Base-by-base conservation (phyloP, 2,329 filamentous ascomycete genomes). In the Talaromyces sp. region DNA sequence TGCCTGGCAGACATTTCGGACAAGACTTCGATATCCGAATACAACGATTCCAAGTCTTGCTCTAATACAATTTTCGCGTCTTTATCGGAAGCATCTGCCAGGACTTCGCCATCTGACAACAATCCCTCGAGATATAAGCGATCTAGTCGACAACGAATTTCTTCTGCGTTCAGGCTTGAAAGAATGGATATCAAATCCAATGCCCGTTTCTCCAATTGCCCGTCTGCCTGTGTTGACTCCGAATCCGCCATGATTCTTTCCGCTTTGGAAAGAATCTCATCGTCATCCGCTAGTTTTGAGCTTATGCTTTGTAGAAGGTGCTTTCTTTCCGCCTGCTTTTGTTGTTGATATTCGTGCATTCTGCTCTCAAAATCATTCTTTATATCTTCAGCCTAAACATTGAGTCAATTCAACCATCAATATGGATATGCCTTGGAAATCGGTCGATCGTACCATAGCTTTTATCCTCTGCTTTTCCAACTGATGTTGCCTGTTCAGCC, bases 1-100 rank as follows among this genome's bases (percentile, higher is more conserved):
- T 82, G 79, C 66, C 75, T 76, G 0, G 76, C 77, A 61, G 79
- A 80, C 68, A 80, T 76, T n/a, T 79, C 75, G 49, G 78, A 72
- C 38, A 80, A 67, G 3, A 79, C 69, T 27, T 74, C 75, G 51
- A 80, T 78, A 58, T 80, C 78, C 0, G 76, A 72, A 58, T 79
- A 79, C 1, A 80, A 67, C 19, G 78, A 77, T 36, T 74, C 76
- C 13, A 80, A 68, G 64, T 80, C 78, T 60, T 75, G 72, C 63
- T 77, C 70, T 31, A 80, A 60, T 1, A 70, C 72, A 36, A 67
- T 47, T n/a, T 74, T 56, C 11, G 34, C 17, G 5, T 59, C 60
- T 17, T n/a, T 64, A 25, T 62, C 49, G 10, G 70, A 68, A 13
- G 54, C 25, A 19, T 63, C 47, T 45, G 56, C 17, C 47, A 40